These are phyloP conservation scores for Rhizoctonia solani DNA, from an alignment of 1,284 basidiomycete species.

Conservation along the genomic window DNA sequence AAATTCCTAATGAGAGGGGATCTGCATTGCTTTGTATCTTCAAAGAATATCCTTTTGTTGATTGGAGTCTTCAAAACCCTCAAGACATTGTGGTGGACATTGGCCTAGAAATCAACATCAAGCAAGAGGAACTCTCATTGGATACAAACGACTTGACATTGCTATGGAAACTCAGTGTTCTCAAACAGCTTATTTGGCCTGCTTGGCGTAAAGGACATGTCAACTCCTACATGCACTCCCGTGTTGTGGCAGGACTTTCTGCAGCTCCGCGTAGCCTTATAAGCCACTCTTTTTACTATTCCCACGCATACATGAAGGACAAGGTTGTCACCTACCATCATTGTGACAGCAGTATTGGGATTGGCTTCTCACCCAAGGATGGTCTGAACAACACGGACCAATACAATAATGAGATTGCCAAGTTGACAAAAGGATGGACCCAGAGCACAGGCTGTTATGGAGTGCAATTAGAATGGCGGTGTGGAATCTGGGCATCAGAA, in stretches of 20 bases:
- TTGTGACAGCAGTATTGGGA: background rate
- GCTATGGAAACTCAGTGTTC: background rate
- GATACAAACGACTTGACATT: background rate
- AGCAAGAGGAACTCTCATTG: background rate
- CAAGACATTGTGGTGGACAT: constrained; percentile 1
- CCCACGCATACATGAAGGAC: constrained; percentile 16
- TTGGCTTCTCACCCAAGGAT: background rate
- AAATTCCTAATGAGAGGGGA: background rate
- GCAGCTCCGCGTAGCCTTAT: background rate
- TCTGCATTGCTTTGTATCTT: background rate
- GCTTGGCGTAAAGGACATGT: background rate
- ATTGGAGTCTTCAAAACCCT: constrained; percentile 23
- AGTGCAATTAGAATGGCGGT: background rate
- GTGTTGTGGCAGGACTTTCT: background rate
- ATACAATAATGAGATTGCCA: background rate
- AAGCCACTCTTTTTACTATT: background rate
- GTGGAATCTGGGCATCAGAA: constrained; percentile 10
- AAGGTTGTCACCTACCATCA: constrained; percentile 2
- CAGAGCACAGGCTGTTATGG: background rate
- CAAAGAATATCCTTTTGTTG: background rate
- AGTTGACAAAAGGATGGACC: background rate
- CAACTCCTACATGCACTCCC: constrained; percentile 10
- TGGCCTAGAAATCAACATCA: constrained; percentile 3
- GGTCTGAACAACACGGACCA: background rate
- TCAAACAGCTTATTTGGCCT: background rate